Base-by-base conservation (phyloP, 2,329 filamentous ascomycete genomes). In the Cladosporium sp. region DNA sequence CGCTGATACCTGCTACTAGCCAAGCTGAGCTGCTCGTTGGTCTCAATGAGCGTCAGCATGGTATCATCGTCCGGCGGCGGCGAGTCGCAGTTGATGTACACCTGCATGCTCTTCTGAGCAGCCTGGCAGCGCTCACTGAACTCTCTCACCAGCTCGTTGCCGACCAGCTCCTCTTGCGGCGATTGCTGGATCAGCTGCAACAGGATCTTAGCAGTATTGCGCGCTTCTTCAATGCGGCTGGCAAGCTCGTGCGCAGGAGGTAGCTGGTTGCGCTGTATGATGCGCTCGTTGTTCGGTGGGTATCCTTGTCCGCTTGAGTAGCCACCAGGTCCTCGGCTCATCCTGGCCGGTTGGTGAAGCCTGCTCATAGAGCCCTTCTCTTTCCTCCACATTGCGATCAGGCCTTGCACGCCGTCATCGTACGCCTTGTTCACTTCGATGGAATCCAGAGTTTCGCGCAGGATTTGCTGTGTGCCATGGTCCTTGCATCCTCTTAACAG, bases 1-100 rank as follows among this genome's bases (percentile, higher is more conserved):
- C 93, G 88, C 78, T 96, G 92, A 77, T 97, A 92, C 75, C 92
- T 89, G 69, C 88, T 95, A 49, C 94, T 84, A 0, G 93, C 90
- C 54, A 91, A 87, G 68, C 92, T 91, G 34, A 99, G 83, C 75
- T 94, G 91, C 78, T 98, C 95, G 76, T 96, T 97, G 15, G 92
- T 95, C 78, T 97, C 93, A 74, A 99, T 97, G 68, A 99, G 82
- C 15, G 88, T 93, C 75, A 95, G 88, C 86, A 98, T 92, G 1
- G 94, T 98, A 71, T 97, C 90, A 74, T 97, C 94, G 77, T 98
- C 95, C 0, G 94, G 93, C 0, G 87, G 77, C 0, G 94, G 93
- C 75, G 92, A 86, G 65, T 90, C 88, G 57, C 89, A 87, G 51
- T 88, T 84, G 83, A 98, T 97, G 80, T 96, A 98, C 36, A 84